Evolutionary conservation across 1,284 basidiomycete species (phyloP), one percentile per base, ranked within the genome.

Genomic region (Cryptococcus deneoformans): DNA sequence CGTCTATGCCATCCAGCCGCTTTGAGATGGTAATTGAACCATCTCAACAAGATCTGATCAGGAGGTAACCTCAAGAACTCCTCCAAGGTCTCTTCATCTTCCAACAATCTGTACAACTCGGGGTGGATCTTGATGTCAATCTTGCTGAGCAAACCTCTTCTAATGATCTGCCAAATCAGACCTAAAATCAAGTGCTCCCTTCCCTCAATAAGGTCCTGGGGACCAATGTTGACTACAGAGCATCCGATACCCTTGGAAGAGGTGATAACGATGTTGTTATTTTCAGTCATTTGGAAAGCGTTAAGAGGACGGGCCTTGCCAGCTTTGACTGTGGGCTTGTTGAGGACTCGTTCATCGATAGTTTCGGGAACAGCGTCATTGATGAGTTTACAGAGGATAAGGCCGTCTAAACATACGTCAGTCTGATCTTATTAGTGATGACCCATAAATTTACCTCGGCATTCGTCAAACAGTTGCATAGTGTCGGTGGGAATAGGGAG

Each of bases 1-100:
- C 86, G 84, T 72, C 90, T 82, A 55, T 87, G 83, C 90, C 92
- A 96, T 7, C 89, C 89, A 39, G 95, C 96, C 7, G 90, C 89
- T 77, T 97, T 98, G 63, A 99, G 80, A 78, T 99, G 96, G 78
- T 90, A 99, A 79, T 99, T 99, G 82, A 99, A 96, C 95, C 95
- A 99, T 56, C 95, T 83, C 40, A 99, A 79, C 45, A 99, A 80
- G 67, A 99, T 96, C 79, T 99, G 95, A 76, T 99, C 96, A 3
- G 93, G 94, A 6, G 95, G 96, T 66, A 99, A 79, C 58, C 90
- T 83, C 59, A 99, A 82, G 61, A 99, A 86, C 77, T 97, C 94
- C 48, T 99, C 95, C 63, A 99, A 85, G 0, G 93, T 97, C 82
- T 99, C 95, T 43, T 85, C 95, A 57, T 99, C 95, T 64, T 98